Evolutionary conservation across 257 asterid genomes (phyloP).

Genomic region (Forsythia suspensa): DNA sequence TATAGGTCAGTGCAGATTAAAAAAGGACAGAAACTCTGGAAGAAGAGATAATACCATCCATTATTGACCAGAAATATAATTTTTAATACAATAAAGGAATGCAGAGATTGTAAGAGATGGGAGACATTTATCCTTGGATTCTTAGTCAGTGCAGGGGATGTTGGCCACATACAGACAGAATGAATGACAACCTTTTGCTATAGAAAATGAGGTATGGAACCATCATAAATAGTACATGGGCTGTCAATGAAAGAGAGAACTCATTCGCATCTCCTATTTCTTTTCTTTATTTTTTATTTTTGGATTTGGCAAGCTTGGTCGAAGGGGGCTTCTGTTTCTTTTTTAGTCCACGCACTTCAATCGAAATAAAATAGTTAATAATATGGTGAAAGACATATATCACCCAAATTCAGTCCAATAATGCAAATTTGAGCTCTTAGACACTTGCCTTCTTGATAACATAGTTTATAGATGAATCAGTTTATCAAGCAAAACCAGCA

Average conservation of each 20-base stretch:
- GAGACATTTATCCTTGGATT: neutral
- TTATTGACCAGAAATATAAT: neutral
- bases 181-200: neutral
- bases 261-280: constrained; percentile 16
- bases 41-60: neutral
- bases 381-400: neutral
- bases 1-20: constrained; percentile 6
- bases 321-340: neutral
- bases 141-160: neutral
- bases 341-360: neutral
- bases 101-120: neutral
- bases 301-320: neutral
- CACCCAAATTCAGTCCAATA: constrained; percentile 1
- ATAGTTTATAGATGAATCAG: neutral
- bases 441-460: neutral
- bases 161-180: constrained; percentile 17
- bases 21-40: constrained; percentile 5
- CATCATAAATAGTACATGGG: constrained; percentile 20
- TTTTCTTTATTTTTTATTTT: neutral
- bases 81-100: neutral
- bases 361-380: neutral
- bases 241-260: constrained; percentile 14
- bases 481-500: neutral
- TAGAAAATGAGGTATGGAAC: constrained; percentile 26
- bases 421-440: neutral